Percentiles rank a stretch among this genome's conserved stretches.
Evolutionary conservation across 2,329 filamentous ascomycete genomes (phyloP).

Genomic region (Spiromastix sp.): DNA sequence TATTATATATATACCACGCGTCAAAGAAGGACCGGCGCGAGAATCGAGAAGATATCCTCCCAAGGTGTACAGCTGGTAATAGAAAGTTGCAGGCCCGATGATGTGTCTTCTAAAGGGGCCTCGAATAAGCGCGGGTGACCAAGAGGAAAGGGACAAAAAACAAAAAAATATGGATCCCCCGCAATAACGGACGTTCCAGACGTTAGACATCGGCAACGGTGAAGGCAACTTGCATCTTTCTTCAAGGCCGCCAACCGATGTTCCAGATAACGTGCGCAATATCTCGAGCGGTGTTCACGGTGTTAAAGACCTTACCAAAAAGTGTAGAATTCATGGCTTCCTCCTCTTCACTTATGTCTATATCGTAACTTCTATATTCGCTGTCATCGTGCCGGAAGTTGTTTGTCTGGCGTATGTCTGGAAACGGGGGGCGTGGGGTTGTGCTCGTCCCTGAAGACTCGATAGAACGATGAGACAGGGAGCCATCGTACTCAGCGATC

Average conservation of each 20-base stretch:
- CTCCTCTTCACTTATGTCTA: background rate
- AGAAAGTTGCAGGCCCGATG: no score
- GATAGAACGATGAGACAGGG: background rate
- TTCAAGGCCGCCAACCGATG: slow-evolving; percentile 14
- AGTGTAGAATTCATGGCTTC: slow-evolving; percentile 6
- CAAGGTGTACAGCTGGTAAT: no score
- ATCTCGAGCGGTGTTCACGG: slow-evolving; percentile 14
- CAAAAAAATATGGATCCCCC: no score
- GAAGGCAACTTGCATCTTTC: no score
- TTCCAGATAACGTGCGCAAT: slow-evolving; percentile 18
- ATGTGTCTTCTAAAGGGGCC: no score
- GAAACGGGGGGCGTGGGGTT: slow-evolving; percentile 2
- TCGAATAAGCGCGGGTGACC: no score
- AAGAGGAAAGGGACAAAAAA: no score
- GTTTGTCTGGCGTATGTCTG: slow-evolving; percentile 9
- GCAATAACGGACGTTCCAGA: no score
- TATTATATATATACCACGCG: no score
- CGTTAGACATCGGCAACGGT: no score
- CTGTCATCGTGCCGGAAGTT: slow-evolving; percentile 6
- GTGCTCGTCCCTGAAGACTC: slow-evolving; percentile 20
- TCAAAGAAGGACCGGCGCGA: no score
- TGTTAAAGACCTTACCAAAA: slow-evolving; percentile 12
- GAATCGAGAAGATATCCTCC: no score
- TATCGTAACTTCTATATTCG: slow-evolving; percentile 1
- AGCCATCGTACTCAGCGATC: background rate